Evolutionary conservation across 2,329 filamentous ascomycete genomes (phyloP), one percentile per base, ranked within the genome.

Genomic region (Trichoderma gracile): DNA sequence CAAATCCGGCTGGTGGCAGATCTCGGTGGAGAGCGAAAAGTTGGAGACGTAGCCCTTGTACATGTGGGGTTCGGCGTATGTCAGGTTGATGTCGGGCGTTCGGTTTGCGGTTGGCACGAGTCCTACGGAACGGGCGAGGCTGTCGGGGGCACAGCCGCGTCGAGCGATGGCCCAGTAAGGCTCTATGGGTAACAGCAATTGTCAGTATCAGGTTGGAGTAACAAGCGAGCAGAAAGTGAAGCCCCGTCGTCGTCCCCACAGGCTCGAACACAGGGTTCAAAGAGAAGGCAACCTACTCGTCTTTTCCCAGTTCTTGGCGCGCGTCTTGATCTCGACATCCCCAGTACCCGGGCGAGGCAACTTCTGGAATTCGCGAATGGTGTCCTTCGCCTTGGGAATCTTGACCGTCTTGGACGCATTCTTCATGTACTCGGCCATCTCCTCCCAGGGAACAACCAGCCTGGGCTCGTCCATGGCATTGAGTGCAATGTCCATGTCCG

Each of bases 391-490:
- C 0, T 78, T 73, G 17, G 74, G 72, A 50, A 87, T 76, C 17
- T 73, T 74, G 50, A 80, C 77, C 9, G 78, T 81, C 67, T 80
- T 76, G 60, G 79, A 77, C 40, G 86, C 86, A 64, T 80, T 79
- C 52, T 77, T 73, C 75, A 90, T 80, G 63, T 83, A 81, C 0
- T 73, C 73, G 27, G 84, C 76, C 57, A 90, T 82, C 6, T 86
- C 81, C 70, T 90, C 86, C 81, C 83, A 89, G 3, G 86, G 82
- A 2, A 85, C 84, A 14, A 89, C 81, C 9, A 90, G 71, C 27
- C 87, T 80, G 45, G 87, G 87, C 71, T 90, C 87, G 69, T 90
- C 88, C 81, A 89, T 86, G 38, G 83, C 79, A 67, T 90, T 90
- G 65, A 89, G 79, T 0, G 87, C 82, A 65, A 90, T 80, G 66